Evolutionary conservation across 169 alveolate genomes (phyloP).

Genomic region (Plasmodium gonderi): DNA sequence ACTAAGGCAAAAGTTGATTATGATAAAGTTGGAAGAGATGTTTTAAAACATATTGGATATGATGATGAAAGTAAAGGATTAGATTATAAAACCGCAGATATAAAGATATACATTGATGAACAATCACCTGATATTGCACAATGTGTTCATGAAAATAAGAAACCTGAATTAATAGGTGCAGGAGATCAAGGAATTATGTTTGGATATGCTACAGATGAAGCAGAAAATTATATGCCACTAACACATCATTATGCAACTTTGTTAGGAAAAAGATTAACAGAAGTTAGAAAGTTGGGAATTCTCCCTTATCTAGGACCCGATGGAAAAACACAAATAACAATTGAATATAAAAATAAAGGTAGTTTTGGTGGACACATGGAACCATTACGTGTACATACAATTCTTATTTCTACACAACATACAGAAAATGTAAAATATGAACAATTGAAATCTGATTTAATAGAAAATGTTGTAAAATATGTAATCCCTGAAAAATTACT

Average conservation of each 20-base stretch:
- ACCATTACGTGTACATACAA: conserved; percentile 95
- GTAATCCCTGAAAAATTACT: conserved; percentile 94
- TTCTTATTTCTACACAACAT: conserved; percentile 94
- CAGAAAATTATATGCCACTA: conserved; percentile 97
- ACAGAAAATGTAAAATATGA: conserved; percentile 84
- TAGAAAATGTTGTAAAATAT: conserved; percentile 93
- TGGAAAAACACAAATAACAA: conserved; percentile 98
- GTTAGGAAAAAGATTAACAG: conserved; percentile 94
- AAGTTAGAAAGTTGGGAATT: conserved; percentile 92
- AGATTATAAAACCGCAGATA: conserved; percentile 95
- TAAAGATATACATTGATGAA: conserved; percentile 93
- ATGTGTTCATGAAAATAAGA: conserved; percentile 95
- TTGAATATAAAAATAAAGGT: conserved; percentile 86
- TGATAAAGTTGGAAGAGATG: conserved; percentile 95
- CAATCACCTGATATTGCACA: conserved; percentile 97
- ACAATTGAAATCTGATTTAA: conserved; percentile 87
- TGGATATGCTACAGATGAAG: conserved; percentile 99
- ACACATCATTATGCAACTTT: conserved; percentile 96
- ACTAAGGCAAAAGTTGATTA: conserved; percentile 92
- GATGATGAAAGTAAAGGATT: conserved; percentile 92
- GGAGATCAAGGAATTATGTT: conserved; percentile 99
- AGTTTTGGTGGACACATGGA: conserved; percentile 90
- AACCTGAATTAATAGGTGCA: conserved; percentile 81
- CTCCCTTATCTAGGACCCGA: conserved; percentile 98
- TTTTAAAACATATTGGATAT: conserved; percentile 93